These are phyloP conservation scores for Termitomyces sp. DNA, from an alignment of 768 basidiomycete species.

Conservation along the genomic window DNA sequence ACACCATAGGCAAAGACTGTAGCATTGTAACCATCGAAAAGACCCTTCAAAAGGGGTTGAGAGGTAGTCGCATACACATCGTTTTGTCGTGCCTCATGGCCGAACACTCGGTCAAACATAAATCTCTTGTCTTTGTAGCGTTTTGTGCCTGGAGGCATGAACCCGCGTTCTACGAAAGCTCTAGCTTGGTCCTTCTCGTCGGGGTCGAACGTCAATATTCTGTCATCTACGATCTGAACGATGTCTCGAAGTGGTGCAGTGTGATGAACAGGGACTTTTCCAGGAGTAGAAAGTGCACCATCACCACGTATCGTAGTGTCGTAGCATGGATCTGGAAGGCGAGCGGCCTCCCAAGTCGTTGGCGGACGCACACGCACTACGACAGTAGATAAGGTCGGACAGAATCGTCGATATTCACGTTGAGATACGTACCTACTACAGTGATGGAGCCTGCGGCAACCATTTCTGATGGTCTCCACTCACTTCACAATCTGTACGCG, in stretches of 20 bases:
- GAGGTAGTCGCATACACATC: conserved; percentile 87
- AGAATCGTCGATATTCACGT: conserved; percentile 9
- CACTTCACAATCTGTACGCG: conserved; percentile 1
- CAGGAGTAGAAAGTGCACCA: conserved; percentile 73
- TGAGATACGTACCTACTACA: conserved; percentile 61
- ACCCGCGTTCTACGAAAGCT: conserved; percentile 81
- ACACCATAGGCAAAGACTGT: conserved; percentile 99
- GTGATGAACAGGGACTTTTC: conserved; percentile 36
- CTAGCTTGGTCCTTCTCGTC: conserved; percentile 80
- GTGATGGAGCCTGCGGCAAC: conserved; percentile 85
- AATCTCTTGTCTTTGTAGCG: conserved; percentile 96
- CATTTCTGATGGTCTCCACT: conserved; percentile 36
- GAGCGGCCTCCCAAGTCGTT: conserved; percentile 76
- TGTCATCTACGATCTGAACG: conserved; percentile 89
- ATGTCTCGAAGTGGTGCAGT: conserved; percentile 66
- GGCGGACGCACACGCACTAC: conserved; percentile 90
- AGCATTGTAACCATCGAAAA: conserved; percentile 93
- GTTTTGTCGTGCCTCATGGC: conserved; percentile 72
- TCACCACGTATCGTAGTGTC: conserved; percentile 77
- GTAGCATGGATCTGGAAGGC: conserved; percentile 72
- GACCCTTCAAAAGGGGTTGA: conserved; percentile 75
- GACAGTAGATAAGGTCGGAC: conserved; percentile 2
- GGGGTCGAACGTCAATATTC: conserved; percentile 94
- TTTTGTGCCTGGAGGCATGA: conserved; percentile 81
- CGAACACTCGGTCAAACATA: conserved; percentile 94